Percentiles rank a stretch among this genome's conserved stretches.
Conservation (phyloP, 1,284 basidiomycete species). For the Sanghuangporus sanghuang region DNA sequence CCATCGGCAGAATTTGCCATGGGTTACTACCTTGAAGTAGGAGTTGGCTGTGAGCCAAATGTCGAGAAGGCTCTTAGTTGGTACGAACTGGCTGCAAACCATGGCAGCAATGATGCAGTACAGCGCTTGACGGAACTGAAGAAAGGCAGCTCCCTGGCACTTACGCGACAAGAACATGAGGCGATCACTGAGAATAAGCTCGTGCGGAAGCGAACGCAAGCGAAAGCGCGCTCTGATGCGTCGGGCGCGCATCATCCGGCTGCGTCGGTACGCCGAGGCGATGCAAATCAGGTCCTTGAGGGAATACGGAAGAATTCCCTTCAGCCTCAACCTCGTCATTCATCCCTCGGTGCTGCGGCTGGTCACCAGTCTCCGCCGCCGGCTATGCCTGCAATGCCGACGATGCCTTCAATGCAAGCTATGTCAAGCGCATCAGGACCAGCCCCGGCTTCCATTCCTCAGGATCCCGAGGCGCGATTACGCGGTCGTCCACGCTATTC, state of each 20-base stretch:
- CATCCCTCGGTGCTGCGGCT: constrained; percentile 6
- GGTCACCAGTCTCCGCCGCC: constrained; percentile 17
- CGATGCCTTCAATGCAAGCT: neutral
- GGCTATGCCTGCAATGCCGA: constrained; percentile 6
- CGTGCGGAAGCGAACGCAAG: constrained; percentile 79
- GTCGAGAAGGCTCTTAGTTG: constrained; percentile 61
- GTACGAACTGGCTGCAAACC: constrained; percentile 68
- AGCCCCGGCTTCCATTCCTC: neutral
- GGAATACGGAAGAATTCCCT: constrained; percentile 23
- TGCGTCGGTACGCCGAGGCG: constrained; percentile 15
- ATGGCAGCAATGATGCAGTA: constrained; percentile 77
- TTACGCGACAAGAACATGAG: constrained; percentile 81
- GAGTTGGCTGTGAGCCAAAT: constrained; percentile 61
- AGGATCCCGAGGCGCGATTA: constrained; percentile 2
- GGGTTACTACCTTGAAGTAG: constrained; percentile 88
- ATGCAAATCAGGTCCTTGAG: constrained; percentile 28
- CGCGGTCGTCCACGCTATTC: constrained; percentile 37
- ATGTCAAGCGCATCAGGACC: neutral
- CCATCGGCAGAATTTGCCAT: constrained; percentile 90
- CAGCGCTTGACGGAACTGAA: constrained; percentile 71
- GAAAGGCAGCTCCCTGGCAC: constrained; percentile 48
- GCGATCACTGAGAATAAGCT: constrained; percentile 74
- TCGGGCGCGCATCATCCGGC: constrained; percentile 21
- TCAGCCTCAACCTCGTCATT: neutral
- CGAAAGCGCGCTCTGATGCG: constrained; percentile 64